Evolutionary conservation across 2,329 filamentous ascomycete genomes (phyloP).

Genomic region (Gnomoniopsis sp.): DNA sequence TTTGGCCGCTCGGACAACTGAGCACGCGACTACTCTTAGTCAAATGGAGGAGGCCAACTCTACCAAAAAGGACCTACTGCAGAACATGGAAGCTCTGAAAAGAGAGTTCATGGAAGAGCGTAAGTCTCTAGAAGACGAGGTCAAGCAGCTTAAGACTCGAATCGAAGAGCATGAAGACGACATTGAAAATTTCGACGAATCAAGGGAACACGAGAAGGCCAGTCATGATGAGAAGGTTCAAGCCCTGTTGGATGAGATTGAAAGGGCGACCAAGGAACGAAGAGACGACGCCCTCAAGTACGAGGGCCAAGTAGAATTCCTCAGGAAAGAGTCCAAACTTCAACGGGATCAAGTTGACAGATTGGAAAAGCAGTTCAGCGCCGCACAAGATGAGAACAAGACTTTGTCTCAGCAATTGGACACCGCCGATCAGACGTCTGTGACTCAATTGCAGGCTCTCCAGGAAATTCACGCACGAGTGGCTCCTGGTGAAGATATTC

Average conservation of each 20-base stretch:
- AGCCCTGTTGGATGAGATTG: constrained; percentile 67
- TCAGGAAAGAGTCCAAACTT: constrained; percentile 57
- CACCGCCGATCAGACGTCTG: constrained; percentile 47
- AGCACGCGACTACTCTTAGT: constrained; percentile 59
- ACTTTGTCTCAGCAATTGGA: constrained; percentile 48
- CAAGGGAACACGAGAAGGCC: constrained; percentile 76
- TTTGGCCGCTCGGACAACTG: constrained; percentile 52
- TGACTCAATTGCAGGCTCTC: constrained; percentile 51
- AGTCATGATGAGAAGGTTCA: constrained; percentile 66
- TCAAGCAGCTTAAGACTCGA: constrained; percentile 69
- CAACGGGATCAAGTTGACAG: constrained; percentile 58
- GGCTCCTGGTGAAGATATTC: constrained; percentile 47
- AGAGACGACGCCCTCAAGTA: constrained; percentile 55
- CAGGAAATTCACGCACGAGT: constrained; percentile 58
- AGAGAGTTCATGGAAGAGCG: constrained; percentile 84
- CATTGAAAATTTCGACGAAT: constrained; percentile 78
- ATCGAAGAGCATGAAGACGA: constrained; percentile 91
- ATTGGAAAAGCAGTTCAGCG: constrained; percentile 56
- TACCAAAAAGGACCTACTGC: constrained; percentile 89
- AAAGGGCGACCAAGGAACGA: constrained; percentile 56
- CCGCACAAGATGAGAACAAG: constrained; percentile 51
- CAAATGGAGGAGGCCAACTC: constrained; percentile 83
- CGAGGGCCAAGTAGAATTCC: constrained; percentile 60
- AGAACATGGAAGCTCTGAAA: constrained; percentile 90
- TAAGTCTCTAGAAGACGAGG: constrained; percentile 76